Percentiles rank a stretch among this genome's conserved stretches.
phyloP scores from a whole-genome alignment of 1,284 basidiomycete species.

The Sanghuangporus weigelae region DNA sequence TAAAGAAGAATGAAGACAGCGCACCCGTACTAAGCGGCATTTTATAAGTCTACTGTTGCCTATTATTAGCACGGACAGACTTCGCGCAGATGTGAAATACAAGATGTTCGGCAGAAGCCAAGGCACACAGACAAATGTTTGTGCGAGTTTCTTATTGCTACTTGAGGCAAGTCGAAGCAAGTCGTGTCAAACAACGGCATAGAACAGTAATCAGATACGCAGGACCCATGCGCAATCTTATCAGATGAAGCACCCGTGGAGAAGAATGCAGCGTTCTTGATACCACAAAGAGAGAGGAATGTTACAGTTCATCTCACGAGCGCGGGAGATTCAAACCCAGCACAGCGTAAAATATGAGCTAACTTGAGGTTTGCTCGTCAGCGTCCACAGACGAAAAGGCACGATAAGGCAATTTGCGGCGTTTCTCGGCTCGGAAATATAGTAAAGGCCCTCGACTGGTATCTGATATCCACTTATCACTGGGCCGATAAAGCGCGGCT shows the following conservation, averaged over 20 bases:
- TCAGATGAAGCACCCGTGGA: conserved; percentile 4
- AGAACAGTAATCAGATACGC: conserved; percentile 2
- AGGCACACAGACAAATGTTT: neutral
- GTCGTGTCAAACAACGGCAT: neutral
- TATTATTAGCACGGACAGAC: neutral
- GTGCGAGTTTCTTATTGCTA: neutral
- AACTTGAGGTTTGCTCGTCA: neutral
- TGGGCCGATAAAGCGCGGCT: neutral
- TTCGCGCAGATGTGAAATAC: neutral
- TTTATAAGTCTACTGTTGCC: neutral
- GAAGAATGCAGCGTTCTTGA: neutral
- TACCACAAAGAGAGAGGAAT: neutral
- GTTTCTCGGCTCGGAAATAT: neutral
- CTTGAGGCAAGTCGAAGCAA: neutral
- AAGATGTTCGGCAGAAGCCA: neutral
- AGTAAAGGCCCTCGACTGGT: neutral
- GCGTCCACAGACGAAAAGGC: neutral
- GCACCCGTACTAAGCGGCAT: neutral
- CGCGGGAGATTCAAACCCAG: neutral
- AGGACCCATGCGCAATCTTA: conserved; percentile 6
- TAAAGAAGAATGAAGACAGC: neutral
- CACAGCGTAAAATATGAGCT: neutral
- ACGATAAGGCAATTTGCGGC: neutral
- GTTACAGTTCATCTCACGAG: neutral
- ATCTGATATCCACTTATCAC: neutral